Conservation (phyloP, 2,329 filamentous ascomycete species). For the Fusarium sp. region DNA sequence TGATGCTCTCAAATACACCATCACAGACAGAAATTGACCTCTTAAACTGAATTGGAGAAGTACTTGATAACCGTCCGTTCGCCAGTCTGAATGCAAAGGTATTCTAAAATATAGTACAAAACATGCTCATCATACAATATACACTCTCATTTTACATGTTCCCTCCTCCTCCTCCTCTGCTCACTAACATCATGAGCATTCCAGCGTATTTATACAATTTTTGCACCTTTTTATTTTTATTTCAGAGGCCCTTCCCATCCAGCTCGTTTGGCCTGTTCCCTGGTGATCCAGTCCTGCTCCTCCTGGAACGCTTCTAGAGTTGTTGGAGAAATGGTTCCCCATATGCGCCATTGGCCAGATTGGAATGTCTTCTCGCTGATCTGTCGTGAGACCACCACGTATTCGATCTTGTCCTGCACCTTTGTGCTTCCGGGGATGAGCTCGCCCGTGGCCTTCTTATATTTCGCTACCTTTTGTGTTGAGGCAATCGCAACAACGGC, state of each 20-base stretch:
- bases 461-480: conserved; percentile 60
- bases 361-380: conserved; percentile 56
- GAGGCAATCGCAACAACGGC: conserved; percentile 68
- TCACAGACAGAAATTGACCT: background rate
- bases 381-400: conserved; percentile 66
- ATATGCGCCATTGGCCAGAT: conserved; percentile 66
- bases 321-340: conserved; percentile 68
- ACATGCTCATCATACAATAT: conserved; percentile 41
- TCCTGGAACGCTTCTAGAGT: conserved; percentile 52
- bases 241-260: conserved; percentile 43
- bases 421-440: conserved; percentile 57
- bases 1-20: background rate
- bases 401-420: conserved; percentile 66
- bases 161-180: background rate
- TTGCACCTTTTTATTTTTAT: conserved; percentile 7
- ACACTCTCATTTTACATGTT: conserved; percentile 38
- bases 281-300: conserved; percentile 47
- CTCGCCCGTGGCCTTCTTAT: conserved; percentile 47
- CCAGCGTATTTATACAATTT: background rate
- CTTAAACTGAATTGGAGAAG: conserved; percentile 33
- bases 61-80: conserved; percentile 30
- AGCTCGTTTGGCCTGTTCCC: conserved; percentile 45
- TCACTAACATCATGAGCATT: background rate
- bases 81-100: conserved; percentile 34
- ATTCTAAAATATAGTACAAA: conserved; percentile 43